phyloP scores from a whole-genome alignment of 148 eudicot genomes.

The Polygonum aviculare region DNA sequence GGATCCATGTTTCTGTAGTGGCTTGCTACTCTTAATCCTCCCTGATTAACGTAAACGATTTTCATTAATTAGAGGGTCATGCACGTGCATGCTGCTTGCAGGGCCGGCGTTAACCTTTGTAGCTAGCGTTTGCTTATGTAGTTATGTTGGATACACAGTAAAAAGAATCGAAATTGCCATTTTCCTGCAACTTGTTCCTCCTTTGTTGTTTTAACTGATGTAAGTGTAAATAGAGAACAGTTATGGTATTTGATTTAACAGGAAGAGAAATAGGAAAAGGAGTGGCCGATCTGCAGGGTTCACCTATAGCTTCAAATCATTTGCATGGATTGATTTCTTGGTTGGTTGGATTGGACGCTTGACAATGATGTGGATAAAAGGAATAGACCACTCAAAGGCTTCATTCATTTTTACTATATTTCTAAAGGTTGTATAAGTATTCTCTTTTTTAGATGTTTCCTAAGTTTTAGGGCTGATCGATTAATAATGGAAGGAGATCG shows the following conservation, averaged over 20 bases:
- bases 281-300: background rate
- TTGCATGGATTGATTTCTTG: background rate
- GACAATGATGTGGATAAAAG: background rate
- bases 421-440: background rate
- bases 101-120: background rate
- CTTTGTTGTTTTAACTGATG: background rate
- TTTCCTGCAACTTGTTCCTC: background rate
- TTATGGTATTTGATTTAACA: background rate
- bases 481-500: no score
- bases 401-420: background rate
- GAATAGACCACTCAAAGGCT: background rate
- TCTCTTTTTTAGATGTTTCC: no score
- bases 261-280: background rate
- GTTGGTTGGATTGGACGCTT: background rate
- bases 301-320: slow-evolving; percentile 2
- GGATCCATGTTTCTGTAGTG: no score
- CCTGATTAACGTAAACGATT: no score
- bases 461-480: no score
- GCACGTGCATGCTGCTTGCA: background rate
- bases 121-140: background rate
- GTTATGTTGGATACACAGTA: background rate
- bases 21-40: no score
- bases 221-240: background rate
- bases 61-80: no score
- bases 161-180: background rate